Conservation (phyloP, 345 rosid genomes). For the Garcia nutans region DNA sequence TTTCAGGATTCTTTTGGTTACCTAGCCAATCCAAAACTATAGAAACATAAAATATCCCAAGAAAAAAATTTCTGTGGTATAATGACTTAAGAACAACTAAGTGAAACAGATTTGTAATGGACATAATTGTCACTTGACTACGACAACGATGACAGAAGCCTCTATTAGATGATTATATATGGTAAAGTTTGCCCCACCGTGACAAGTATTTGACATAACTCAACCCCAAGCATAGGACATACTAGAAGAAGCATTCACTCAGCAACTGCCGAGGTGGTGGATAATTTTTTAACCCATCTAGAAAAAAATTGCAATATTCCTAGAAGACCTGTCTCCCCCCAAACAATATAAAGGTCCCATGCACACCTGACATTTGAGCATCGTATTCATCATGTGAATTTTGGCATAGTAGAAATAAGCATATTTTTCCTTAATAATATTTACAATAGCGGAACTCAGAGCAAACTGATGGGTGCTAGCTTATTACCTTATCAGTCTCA, state of each 20-base stretch:
- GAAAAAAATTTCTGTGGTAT: background rate
- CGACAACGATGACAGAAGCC: background rate
- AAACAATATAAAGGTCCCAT: background rate
- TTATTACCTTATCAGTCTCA: conserved; percentile 76
- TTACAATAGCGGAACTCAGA: background rate
- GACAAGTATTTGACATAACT: background rate
- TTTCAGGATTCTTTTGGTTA: too few species aligned
- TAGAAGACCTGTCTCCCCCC: background rate
- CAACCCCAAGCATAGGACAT: background rate
- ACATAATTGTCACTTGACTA: background rate
- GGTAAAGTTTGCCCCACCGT: background rate
- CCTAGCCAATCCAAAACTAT: background rate
- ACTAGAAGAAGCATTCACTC: background rate
- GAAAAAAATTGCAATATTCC: background rate
- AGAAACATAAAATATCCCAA: background rate
- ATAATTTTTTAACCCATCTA: too few species aligned
- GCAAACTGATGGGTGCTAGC: background rate
- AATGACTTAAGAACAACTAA: background rate
- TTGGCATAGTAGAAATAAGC: background rate
- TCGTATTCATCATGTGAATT: background rate
- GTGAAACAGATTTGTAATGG: background rate
- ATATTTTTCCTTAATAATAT: background rate
- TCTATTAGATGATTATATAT: background rate
- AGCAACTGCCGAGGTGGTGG: background rate
- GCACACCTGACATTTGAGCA: background rate